phyloP scores from a whole-genome alignment of 345 rosid genomes.

The Kandelia obovata region DNA sequence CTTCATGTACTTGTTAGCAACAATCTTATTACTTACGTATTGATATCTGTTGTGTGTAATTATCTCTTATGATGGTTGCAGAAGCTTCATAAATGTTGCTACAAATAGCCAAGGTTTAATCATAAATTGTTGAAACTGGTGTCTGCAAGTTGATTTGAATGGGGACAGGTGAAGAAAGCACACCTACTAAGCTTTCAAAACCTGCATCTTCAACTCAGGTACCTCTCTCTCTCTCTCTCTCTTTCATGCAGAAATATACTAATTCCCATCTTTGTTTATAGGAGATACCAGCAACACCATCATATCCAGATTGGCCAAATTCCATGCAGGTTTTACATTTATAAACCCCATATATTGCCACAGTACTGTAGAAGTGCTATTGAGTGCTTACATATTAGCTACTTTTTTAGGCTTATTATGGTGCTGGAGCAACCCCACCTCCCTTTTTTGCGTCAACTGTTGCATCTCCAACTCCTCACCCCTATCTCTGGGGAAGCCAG shows the following conservation, averaged over 20 bases:
- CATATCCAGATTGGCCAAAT: slow-evolving; percentile 85
- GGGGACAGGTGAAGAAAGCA: slow-evolving; percentile 81
- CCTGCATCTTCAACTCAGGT: slow-evolving; percentile 75
- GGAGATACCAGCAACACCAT: slow-evolving; percentile 67
- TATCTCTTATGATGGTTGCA: slow-evolving; percentile 18
- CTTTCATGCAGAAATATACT: neutral
- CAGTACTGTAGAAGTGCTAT: slow-evolving; percentile 4
- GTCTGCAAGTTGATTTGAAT: slow-evolving; percentile 25
- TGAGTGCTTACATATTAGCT: slow-evolving; percentile 22
- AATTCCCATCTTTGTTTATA: slow-evolving; percentile 24
- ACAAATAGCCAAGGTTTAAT: slow-evolving; percentile 6
- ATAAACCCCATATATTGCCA: slow-evolving; percentile 5
- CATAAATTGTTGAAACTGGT: slow-evolving; percentile 16
- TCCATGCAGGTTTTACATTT: slow-evolving; percentile 75
- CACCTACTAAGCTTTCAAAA: slow-evolving; percentile 68
- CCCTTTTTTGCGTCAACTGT: slow-evolving; percentile 83
- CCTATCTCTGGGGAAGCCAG: slow-evolving; percentile 92
- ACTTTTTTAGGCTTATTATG: slow-evolving; percentile 78
- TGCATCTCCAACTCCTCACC: slow-evolving; percentile 84
- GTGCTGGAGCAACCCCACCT: slow-evolving; percentile 80
- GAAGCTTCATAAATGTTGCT: slow-evolving; percentile 24
- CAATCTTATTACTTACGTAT: neutral
- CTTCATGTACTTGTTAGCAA: too few species aligned
- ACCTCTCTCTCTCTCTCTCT: neutral
- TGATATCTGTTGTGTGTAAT: slow-evolving; percentile 13